Evolutionary conservation across 495 filamentous ascomycete species (phyloP), one percentile per base, ranked within the genome.

Genomic region (Penicillium psychrofluorescens): DNA sequence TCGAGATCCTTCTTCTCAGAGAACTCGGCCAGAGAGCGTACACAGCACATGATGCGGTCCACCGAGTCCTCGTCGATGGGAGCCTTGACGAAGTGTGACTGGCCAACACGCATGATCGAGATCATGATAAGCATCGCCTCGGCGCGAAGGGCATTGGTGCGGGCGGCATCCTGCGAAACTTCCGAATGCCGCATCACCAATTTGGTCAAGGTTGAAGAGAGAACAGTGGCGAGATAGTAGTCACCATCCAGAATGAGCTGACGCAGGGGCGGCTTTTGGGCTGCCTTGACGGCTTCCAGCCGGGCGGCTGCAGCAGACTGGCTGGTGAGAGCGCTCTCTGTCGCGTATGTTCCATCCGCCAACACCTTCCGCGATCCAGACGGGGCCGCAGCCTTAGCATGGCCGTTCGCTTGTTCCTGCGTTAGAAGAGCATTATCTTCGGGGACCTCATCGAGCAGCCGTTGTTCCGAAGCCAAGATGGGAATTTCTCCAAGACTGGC

Each of bases 61-160:
- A 97, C 80, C 0, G 91, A 95, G 57, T 99, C 94, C 61, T 99
- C 94, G 54, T 99, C 94, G 46, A 99, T 96, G 3, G 89, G 87
- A 7, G 87, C 85, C 68, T 96, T 96, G 57, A 95, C 94, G 46
- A 99, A 99, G 53, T 92, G 87, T 7, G 90, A 95, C 66, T 99
- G 94, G 10, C 94, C 94, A 46, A 95, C 94, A 48, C 94, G 88
- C 50, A 96, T 86, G 55, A 99, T 92, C 13, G 90, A 95, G 51
- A 97, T 95, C 90, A 98, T 95, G 61, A 97, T 97, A 35, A 97
- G 76, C 94, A 97, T 99, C 28, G 94, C 94, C 67, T 99, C 94
- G 4, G 92, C 92, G 16, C 88, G 84, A 4, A 99, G 78, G 30
- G 91, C 90, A 56, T 97, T 97, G 11, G 90, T 97, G 13, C 94